A percentile compares a stretch with the other conserved stretches of the same genome.
These are phyloP conservation scores for Mallotus repandus DNA, from an alignment of 441 rosid species.

Conservation along the genomic window DNA sequence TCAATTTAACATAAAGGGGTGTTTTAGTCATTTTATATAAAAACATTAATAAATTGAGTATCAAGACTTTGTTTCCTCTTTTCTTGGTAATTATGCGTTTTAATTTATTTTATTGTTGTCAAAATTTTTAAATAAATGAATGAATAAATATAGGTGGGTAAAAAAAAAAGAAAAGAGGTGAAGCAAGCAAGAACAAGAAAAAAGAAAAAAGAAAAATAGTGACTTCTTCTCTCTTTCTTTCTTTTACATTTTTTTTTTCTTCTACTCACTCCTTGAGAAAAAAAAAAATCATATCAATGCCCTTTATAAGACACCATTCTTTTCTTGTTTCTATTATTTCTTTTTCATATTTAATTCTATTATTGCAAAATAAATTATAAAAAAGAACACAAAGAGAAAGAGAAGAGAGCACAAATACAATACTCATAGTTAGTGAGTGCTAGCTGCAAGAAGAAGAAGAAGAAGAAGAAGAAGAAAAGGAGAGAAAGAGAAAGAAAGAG, in stretches of 20 bases:
- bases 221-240: conserved; percentile 30
- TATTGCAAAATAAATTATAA: conserved; percentile 14
- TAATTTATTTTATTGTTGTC: conserved; percentile 4
- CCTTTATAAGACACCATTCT: conserved; percentile 25
- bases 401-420: neutral
- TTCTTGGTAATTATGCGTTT: conserved; percentile 5
- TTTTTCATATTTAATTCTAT: neutral
- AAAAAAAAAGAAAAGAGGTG: conserved; percentile 29
- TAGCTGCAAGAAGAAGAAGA: conserved; percentile 19
- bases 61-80: conserved; percentile 26
- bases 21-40: conserved; percentile 19
- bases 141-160: neutral
- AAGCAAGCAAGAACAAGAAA: conserved; percentile 9
- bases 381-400: conserved; percentile 18
- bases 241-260: neutral
- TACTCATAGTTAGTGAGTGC: conserved; percentile 18
- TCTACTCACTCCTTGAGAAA: conserved; percentile 29
- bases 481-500: conserved; percentile 41
- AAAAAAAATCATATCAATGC: conserved; percentile 20
- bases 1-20: conserved; percentile 14
- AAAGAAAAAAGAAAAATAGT: conserved; percentile 40
- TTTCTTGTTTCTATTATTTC: conserved; percentile 25
- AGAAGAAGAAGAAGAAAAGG: conserved; percentile 28
- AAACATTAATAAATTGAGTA: conserved; percentile 9
- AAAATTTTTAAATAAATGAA: neutral